Percentiles rank a stretch among this genome's conserved stretches.
Evolutionary conservation across 73 alveolate species (phyloP).

Genomic region (Paramecium sexaurelia): DNA sequence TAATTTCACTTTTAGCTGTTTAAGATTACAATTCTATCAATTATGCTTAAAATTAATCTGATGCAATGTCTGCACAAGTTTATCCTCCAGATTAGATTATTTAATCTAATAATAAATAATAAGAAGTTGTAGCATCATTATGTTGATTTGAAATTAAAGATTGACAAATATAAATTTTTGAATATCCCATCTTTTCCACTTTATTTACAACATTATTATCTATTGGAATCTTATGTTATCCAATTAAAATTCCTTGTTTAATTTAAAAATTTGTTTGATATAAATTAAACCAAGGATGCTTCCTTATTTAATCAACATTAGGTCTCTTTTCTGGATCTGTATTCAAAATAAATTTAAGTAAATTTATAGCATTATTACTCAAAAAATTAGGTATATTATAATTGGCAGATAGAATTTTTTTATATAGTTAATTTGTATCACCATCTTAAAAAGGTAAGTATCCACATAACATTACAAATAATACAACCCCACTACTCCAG

Average conservation of each 20-base stretch:
- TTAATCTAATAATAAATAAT: constrained; percentile 43
- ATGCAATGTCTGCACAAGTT: constrained; percentile 74
- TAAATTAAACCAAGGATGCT: constrained; percentile 86
- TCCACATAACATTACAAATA: constrained; percentile 94
- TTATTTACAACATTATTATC: constrained; percentile 57
- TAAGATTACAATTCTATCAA: not conserved
- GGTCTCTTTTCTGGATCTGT: constrained; percentile 89
- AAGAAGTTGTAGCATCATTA: constrained; percentile 72
- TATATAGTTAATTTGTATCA: constrained; percentile 82
- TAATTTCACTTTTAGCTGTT: not conserved
- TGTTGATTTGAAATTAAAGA: constrained; percentile 80
- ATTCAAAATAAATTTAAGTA: constrained; percentile 73
- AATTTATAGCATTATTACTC: constrained; percentile 68
- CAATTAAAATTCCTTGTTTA: constrained; percentile 49
- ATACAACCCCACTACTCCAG: constrained; percentile 95
- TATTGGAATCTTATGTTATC: constrained; percentile 62
- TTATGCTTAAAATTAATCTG: constrained; percentile 53
- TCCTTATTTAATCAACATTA: constrained; percentile 82
- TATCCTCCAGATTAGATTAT: constrained; percentile 23
- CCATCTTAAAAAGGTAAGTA: constrained; percentile 93
- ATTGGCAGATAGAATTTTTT: constrained; percentile 85
- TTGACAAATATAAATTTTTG: constrained; percentile 71
- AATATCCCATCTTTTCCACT: constrained; percentile 75
- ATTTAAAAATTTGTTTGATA: not conserved
- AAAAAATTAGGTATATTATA: constrained; percentile 80